Conservation (phyloP, 768 basidiomycete species). For the Steccherinum ochraceum region DNA sequence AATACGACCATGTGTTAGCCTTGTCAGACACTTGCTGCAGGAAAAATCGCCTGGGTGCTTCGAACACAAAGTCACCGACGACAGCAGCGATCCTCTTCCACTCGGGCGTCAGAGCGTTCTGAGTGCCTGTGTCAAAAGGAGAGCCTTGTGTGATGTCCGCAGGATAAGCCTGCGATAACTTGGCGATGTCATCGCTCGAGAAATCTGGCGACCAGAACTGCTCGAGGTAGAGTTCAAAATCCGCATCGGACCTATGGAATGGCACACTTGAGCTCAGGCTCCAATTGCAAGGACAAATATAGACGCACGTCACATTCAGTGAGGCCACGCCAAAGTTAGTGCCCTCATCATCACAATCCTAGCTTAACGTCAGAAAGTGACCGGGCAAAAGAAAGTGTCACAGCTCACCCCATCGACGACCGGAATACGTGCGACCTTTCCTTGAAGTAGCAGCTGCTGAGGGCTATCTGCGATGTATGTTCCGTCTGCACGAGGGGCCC, state of each 20-base stretch:
- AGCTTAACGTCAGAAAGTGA: background rate
- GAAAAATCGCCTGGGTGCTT: background rate
- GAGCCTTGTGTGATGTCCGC: constrained; percentile 13
- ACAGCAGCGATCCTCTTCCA: constrained; percentile 13
- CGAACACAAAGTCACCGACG: background rate
- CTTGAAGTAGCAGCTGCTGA: constrained; percentile 32
- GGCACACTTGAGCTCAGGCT: constrained; percentile 6
- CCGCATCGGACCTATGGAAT: constrained; percentile 19
- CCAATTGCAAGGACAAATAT: background rate
- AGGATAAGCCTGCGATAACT: no score
- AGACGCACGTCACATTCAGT: constrained; percentile 23
- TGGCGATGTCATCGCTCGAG: constrained; percentile 1
- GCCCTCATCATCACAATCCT: constrained; percentile 56
- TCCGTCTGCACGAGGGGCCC: background rate
- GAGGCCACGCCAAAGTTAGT: constrained; percentile 29
- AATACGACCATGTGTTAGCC: background rate
- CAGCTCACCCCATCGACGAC: constrained; percentile 36
- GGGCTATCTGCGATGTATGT: background rate
- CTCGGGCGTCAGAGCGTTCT: constrained; percentile 8
- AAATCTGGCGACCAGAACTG: constrained; percentile 19
- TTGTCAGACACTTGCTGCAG: background rate
- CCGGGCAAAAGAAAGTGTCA: background rate
- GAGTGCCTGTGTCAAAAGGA: constrained; percentile 17
- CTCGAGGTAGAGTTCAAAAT: constrained; percentile 10
- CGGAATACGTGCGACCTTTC: constrained; percentile 41